Base-by-base conservation (phyloP, 2,329 filamentous ascomycete species). In the Cladophialophora bantiana region DNA sequence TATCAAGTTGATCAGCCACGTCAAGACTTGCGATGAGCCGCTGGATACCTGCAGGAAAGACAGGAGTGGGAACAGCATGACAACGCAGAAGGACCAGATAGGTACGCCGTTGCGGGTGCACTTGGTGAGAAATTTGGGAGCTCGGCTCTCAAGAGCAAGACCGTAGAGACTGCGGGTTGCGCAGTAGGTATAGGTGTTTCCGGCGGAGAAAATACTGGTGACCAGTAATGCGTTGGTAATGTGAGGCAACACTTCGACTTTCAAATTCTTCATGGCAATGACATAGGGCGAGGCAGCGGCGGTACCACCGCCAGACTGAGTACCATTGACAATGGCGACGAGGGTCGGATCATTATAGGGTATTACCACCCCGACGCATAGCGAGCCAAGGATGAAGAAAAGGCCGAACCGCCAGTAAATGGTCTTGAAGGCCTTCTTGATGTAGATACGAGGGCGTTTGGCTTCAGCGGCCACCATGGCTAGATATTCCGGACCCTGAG, bases 351-450 rank as follows among this genome's bases (percentile, higher is more conserved):
- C 50, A 7, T 53, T 53, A 10, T 34, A 53, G 0, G 52, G 26
- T 7, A 54, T n/a, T 5, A 54, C 52, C 3, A 36, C 10, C 2
- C 52, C 52, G 3, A 54, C 52, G 12, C 52, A 54, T 3, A 54
- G 26, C 4, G 52, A 15, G 3, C 52, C 52, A n/a, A 54, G 50
- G 13, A 54, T 18, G 34, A 34, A 54, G 52, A 54, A 54, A 4
- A 15, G 2, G 34, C 12, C 15, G 75, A 89, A 90, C n/a, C 91
- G 88, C 78, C 90, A 92, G 75, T 92, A 91, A 1, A 92, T 89
- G 62, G 89, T 86, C 66, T 90, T 89, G 77, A 88, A 92, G 1
- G 90, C 90, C 31, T 85, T 86, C 0, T 89, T 89, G 79, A 94
- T 87, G 26, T 89, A 83, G n/a, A 79, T 80, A 5, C 89, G 85